phyloP scores from a whole-genome alignment of 805 yeast genomes.

The Metschnikowia continentalis region DNA sequence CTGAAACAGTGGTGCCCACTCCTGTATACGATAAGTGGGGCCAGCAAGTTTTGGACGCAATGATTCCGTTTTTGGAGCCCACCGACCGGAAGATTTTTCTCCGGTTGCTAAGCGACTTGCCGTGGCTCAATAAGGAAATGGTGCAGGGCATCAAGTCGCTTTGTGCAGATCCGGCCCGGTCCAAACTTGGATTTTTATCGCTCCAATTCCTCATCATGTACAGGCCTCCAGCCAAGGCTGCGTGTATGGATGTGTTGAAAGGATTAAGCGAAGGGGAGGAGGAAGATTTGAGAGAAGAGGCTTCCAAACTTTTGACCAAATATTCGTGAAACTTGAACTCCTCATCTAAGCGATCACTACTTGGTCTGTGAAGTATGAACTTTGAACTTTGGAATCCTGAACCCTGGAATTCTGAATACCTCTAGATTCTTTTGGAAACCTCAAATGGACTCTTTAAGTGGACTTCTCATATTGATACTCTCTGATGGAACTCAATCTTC shows the following conservation, averaged over 20 bases:
- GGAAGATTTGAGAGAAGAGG: constrained; percentile 48
- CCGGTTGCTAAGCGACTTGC: constrained; percentile 81
- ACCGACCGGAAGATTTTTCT: constrained; percentile 77
- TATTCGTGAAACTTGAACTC: constrained; percentile 21
- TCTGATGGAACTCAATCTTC: too few relatives aligned
- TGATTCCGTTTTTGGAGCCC: constrained; percentile 81
- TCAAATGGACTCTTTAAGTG: too few relatives aligned
- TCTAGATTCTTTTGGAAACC: too few relatives aligned
- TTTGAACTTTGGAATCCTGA: too few relatives aligned
- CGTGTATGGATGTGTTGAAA: constrained; percentile 46
- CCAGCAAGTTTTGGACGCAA: constrained; percentile 63
- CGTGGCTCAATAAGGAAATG: constrained; percentile 60
- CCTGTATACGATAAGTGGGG: constrained; percentile 68
- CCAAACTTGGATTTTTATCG: constrained; percentile 75
- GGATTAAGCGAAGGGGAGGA: constrained; percentile 44
- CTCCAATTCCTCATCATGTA: constrained; percentile 81
- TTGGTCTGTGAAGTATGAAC: too few relatives aligned
- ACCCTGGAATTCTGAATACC: too few relatives aligned
- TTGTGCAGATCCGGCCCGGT: constrained; percentile 81
- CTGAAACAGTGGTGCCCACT: constrained; percentile 22
- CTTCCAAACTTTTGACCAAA: constrained; percentile 44
- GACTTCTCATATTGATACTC: too few relatives aligned
- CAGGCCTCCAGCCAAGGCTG: constrained; percentile 74
- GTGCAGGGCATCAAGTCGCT: constrained; percentile 65
- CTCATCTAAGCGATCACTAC: too few relatives aligned